phyloP scores from a whole-genome alignment of 192 early-diverging fungal species.

The Backusella morwellensis region DNA sequence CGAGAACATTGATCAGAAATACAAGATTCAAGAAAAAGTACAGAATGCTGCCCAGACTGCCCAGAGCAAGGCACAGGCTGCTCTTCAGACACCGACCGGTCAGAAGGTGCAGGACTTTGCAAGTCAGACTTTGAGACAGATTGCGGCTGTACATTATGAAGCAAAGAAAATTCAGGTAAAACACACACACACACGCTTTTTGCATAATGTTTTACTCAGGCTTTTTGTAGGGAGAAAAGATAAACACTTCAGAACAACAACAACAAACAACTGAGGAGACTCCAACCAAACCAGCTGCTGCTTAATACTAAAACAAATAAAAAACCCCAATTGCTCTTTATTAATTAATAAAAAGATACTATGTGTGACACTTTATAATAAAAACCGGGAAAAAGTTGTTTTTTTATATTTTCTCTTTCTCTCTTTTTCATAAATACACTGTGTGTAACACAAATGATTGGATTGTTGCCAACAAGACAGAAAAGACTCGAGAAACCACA shows the following conservation, averaged over 20 bases:
- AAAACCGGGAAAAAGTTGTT: too few species aligned
- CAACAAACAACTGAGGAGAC: neutral
- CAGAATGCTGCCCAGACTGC: conserved; percentile 42
- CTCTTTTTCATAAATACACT: too few species aligned
- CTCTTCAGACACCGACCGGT: conserved; percentile 51
- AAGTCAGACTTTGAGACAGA: conserved; percentile 42
- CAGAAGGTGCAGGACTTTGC: conserved; percentile 49
- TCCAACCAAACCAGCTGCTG: neutral
- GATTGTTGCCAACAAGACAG: neutral
- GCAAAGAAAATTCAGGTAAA: conserved; percentile 46
- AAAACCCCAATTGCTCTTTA: too few species aligned
- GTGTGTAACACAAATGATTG: too few species aligned
- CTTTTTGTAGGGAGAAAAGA: neutral
- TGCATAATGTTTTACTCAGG: neutral
- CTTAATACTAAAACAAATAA: neutral
- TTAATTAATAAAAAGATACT: too few species aligned
- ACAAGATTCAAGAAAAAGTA: conserved; percentile 53
- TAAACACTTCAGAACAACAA: neutral
- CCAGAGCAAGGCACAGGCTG: conserved; percentile 38
- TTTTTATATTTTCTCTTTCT: too few species aligned
- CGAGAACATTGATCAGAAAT: conserved; percentile 51
- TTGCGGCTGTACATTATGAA: conserved; percentile 55
- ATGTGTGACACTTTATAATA: too few species aligned
- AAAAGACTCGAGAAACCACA: neutral
- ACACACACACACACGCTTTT: neutral